Evolutionary conservation across 495 filamentous ascomycete genomes (phyloP).

Genomic region (Penicillium crystallinum): DNA sequence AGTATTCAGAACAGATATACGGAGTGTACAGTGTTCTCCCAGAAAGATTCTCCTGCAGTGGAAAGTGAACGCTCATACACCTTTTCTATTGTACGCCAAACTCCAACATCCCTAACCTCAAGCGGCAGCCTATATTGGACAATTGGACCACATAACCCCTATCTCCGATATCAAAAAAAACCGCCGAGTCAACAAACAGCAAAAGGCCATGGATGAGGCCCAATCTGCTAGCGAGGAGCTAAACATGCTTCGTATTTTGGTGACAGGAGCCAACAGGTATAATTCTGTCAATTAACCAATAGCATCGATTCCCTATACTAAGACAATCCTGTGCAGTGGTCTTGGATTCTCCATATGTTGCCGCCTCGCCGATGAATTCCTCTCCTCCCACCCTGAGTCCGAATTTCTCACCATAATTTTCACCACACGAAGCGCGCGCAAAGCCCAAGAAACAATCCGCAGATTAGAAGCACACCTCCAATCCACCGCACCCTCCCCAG

Average conservation of each 20-base stretch:
- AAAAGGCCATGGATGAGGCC: constrained; percentile 13
- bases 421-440: constrained; percentile 46
- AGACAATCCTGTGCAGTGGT: constrained; percentile 52
- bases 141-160: constrained; percentile 9
- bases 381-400: constrained; percentile 55
- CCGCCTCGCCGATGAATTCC: constrained; percentile 89
- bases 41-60: neutral
- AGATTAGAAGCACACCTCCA: constrained; percentile 37
- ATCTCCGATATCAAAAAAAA: constrained; percentile 5
- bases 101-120: neutral
- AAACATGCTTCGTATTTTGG: constrained; percentile 33
- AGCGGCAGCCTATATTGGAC: neutral
- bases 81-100: neutral
- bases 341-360: constrained; percentile 82
- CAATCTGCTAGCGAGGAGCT: constrained; percentile 5
- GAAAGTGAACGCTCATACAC: neutral
- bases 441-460: constrained; percentile 38
- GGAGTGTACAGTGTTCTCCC: neutral
- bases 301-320: neutral
- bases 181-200: constrained; percentile 1
- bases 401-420: constrained; percentile 53
- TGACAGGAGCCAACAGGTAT: constrained; percentile 52
- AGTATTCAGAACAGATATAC: neutral
- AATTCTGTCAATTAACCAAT: neutral
- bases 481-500: constrained; percentile 15